Percentiles rank a stretch among this genome's conserved stretches.
phyloP scores from a whole-genome alignment of 192 early-diverging fungal genomes.

The Powellomyces hirtus region DNA sequence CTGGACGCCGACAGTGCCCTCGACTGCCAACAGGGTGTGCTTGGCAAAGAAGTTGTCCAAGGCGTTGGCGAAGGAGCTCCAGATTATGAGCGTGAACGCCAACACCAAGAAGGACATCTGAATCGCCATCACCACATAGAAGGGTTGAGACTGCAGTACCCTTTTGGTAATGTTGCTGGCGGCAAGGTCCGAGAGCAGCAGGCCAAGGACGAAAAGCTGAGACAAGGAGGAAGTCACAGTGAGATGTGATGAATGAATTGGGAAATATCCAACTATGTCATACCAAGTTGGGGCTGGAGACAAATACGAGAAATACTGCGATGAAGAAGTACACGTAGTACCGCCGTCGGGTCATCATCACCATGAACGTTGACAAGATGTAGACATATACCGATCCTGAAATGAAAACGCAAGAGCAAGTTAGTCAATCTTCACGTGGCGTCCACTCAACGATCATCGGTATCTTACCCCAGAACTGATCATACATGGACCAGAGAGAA shows the following conservation, averaged over 20 bases:
- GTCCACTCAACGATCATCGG: neutral
- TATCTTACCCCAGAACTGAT: constrained; percentile 4
- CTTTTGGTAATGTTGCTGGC: neutral
- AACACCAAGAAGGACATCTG: neutral
- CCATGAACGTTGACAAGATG: constrained; percentile 4
- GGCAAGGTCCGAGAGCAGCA: neutral
- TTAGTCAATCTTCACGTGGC: neutral
- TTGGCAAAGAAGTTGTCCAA: neutral
- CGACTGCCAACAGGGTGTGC: neutral
- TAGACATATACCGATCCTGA: constrained; percentile 16
- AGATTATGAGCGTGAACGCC: neutral
- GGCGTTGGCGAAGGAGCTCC: neutral
- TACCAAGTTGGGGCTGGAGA: constrained; percentile 3
- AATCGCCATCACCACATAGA: neutral
- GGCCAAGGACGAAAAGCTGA: constrained; percentile 2
- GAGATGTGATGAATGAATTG: neutral
- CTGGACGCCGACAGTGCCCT: neutral
- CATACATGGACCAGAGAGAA: constrained; percentile 6
- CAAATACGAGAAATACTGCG: neutral
- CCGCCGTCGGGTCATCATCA: neutral
- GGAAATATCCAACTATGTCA: neutral
- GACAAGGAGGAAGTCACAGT: neutral
- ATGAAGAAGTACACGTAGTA: constrained; percentile 1
- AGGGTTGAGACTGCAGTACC: neutral
- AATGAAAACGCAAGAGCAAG: neutral